These are phyloP conservation scores for Phytopythium aichiense DNA, from an alignment of 352 stramenopile genomes.

Conservation along the genomic window DNA sequence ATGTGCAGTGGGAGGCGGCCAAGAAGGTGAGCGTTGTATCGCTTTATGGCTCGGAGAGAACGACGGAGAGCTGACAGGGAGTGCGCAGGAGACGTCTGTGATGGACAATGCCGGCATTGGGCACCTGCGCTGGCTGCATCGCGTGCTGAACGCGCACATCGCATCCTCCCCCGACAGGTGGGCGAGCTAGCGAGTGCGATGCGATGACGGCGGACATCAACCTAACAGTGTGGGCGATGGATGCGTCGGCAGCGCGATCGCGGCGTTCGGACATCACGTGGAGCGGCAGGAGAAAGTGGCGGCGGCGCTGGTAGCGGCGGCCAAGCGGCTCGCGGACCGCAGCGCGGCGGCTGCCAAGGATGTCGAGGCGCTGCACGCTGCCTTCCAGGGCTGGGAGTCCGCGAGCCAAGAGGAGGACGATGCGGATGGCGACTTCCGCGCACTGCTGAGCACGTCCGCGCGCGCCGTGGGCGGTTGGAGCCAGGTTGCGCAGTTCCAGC, in stretches of 20 bases:
- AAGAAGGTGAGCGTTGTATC: constrained; percentile 31
- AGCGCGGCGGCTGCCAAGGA: constrained; percentile 52
- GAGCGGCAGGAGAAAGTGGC: constrained; percentile 53
- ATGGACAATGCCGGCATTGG: constrained; percentile 58
- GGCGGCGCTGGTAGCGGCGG: constrained; percentile 35
- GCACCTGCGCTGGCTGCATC: constrained; percentile 66
- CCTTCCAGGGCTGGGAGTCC: constrained; percentile 57
- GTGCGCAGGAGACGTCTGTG: constrained; percentile 21
- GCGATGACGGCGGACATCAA: no score
- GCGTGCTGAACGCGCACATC: constrained; percentile 35
- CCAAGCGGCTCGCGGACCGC: constrained; percentile 64
- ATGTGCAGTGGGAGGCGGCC: constrained; percentile 49
- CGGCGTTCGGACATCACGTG: constrained; percentile 49
- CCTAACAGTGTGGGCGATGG: no score
- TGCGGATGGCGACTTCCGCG: neutral
- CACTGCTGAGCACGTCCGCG: constrained; percentile 38
- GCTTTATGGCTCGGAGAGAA: neutral
- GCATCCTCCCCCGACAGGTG: constrained; percentile 36
- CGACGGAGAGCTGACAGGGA: neutral
- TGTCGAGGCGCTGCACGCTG: constrained; percentile 33
- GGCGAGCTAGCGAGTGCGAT: no score
- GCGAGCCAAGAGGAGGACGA: constrained; percentile 8
- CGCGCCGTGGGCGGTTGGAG: constrained; percentile 39
- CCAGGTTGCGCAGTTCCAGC: constrained; percentile 41
- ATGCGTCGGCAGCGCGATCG: constrained; percentile 26